Evolutionary conservation across 2,329 filamentous ascomycete genomes (phyloP).

Genomic region (Ophiocordyceps camponoti-leonardi): DNA sequence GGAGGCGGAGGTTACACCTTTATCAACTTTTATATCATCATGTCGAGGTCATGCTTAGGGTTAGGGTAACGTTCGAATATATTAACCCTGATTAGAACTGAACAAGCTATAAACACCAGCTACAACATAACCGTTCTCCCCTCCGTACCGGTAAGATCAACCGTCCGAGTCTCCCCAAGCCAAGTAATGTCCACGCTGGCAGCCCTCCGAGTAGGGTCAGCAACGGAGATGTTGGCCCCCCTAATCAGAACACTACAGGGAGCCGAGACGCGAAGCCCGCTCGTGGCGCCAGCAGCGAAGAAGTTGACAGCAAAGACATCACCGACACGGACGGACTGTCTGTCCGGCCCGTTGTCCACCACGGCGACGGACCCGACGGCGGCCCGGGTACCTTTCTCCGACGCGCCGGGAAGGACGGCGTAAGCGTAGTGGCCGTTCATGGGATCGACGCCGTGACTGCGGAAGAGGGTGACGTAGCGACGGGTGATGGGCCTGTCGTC

Average conservation of each 20-base stretch:
- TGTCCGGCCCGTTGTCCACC: neutral
- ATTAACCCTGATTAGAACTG: too few species aligned
- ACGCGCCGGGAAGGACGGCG: neutral
- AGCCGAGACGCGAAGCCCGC: neutral
- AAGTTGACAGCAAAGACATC: neutral
- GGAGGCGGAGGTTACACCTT: too few species aligned
- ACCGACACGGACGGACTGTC: neutral
- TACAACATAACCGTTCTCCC: neutral
- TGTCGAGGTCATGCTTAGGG: too few species aligned
- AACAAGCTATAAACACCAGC: too few species aligned
- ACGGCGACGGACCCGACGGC: neutral
- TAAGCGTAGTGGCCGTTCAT: neutral
- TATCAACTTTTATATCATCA: too few species aligned
- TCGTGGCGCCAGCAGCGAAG: neutral
- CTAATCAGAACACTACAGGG: neutral
- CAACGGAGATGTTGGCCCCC: neutral
- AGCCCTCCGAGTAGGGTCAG: neutral
- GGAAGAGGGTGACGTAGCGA: neutral
- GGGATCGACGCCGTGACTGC: neutral
- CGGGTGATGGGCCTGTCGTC: neutral
- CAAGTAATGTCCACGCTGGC: neutral
- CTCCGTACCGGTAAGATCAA: neutral
- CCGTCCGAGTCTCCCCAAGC: neutral
- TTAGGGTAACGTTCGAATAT: too few species aligned
- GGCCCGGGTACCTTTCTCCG: neutral